These are phyloP conservation scores for Metschnikowia cerradonensis DNA, from an alignment of 805 yeast genomes.

Conservation along the genomic window DNA sequence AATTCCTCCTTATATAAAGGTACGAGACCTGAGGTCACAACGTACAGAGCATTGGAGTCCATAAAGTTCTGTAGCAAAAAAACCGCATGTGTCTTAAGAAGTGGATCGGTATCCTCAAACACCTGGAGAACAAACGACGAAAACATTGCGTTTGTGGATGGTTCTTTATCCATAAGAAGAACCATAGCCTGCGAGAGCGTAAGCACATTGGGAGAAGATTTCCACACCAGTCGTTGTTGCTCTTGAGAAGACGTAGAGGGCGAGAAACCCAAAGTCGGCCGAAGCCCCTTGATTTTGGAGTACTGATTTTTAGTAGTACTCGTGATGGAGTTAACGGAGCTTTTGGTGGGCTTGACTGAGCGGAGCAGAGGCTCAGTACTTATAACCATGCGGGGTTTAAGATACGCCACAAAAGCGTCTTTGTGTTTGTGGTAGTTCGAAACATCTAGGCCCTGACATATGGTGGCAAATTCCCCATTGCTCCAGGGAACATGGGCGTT, in stretches of 20 bases:
- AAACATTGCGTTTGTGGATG: constrained; percentile 13
- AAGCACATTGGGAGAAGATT: constrained; percentile 20
- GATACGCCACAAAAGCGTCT: not conserved
- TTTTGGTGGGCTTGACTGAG: constrained; percentile 2
- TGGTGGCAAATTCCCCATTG: constrained; percentile 4
- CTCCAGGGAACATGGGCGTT: constrained; percentile 34
- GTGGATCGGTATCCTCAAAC: constrained; percentile 31
- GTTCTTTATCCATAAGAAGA: constrained; percentile 9
- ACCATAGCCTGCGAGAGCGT: constrained; percentile 27
- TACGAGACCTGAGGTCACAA: constrained; percentile 25
- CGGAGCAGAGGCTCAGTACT: not conserved
- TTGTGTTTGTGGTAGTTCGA: not conserved
- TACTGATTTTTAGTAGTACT: not conserved
- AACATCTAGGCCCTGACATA: not conserved
- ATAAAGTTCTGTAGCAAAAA: constrained; percentile 17
- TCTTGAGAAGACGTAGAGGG: constrained; percentile 17
- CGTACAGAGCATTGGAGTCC: constrained; percentile 5
- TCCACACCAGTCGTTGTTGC: constrained; percentile 26
- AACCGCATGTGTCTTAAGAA: constrained; percentile 25
- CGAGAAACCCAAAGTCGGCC: constrained; percentile 18
- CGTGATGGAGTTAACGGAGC: too few relatives aligned
- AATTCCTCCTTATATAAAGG: constrained; percentile 25
- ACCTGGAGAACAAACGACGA: constrained; percentile 33
- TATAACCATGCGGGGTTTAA: not conserved
- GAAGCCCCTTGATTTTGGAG: constrained; percentile 8